These are phyloP conservation scores for Talaromyces liani DNA, from an alignment of 495 filamentous ascomycete genomes.

Conservation along the genomic window DNA sequence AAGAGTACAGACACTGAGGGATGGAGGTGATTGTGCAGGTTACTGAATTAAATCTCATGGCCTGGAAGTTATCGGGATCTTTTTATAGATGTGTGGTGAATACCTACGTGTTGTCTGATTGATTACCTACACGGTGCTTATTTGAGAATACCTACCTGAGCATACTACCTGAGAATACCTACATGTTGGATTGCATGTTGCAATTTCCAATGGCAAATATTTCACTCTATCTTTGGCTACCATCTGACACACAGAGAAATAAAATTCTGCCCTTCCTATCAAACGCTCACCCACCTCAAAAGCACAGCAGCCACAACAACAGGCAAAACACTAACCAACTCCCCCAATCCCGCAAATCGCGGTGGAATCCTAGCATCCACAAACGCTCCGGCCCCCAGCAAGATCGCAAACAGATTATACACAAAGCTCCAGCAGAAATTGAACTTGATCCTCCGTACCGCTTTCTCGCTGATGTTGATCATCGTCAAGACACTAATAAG, in stretches of 20 bases:
- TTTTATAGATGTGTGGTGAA: slow-evolving; percentile 11
- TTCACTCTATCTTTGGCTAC: too few species aligned
- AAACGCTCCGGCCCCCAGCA: slow-evolving; percentile 66
- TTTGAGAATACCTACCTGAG: slow-evolving; percentile 12
- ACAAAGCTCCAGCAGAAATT: slow-evolving; percentile 70
- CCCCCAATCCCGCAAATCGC: slow-evolving; percentile 66
- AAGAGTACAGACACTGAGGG: background rate
- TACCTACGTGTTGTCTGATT: slow-evolving; percentile 2
- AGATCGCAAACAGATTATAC: slow-evolving; percentile 67
- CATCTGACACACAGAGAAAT: too few species aligned
- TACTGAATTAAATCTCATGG: background rate
- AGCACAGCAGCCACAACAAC: slow-evolving; percentile 54
- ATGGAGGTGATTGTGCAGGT: background rate
- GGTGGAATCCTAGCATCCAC: slow-evolving; percentile 58
- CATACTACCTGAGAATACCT: slow-evolving; percentile 11
- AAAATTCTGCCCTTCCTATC: too few species aligned
- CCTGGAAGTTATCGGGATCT: background rate
- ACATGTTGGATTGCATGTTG: background rate
- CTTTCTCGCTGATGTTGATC: slow-evolving; percentile 49
- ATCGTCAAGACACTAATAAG: slow-evolving; percentile 50
- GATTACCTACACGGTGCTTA: slow-evolving; percentile 6
- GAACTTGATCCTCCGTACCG: slow-evolving; percentile 50
- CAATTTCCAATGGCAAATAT: too few species aligned
- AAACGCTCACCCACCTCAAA: slow-evolving; percentile 26
- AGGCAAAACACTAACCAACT: slow-evolving; percentile 70